phyloP scores from a whole-genome alignment of 768 basidiomycete genomes.

The Gymnopilus junonius region DNA sequence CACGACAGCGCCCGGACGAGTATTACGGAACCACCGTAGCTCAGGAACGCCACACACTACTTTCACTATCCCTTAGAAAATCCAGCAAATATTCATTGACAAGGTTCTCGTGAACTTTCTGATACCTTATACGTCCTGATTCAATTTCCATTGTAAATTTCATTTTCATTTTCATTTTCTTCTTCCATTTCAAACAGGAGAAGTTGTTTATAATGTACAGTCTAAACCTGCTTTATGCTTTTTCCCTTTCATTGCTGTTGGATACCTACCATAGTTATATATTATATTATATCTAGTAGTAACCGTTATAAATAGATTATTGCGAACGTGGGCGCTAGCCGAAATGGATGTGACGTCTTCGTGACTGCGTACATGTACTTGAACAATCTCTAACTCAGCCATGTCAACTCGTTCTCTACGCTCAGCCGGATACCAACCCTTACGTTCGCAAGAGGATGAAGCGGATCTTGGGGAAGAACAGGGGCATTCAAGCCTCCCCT shows the following conservation, averaged over 20 bases:
- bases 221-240: background rate
- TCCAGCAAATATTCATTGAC: background rate
- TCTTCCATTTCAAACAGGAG: no score
- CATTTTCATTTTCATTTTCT: no score
- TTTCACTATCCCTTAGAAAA: background rate
- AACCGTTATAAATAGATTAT: background rate
- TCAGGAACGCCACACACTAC: background rate
- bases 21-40: background rate
- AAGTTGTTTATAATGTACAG: no score
- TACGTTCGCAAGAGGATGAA: constrained; percentile 45
- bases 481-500: constrained; percentile 27
- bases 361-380: background rate
- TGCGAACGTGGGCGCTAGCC: background rate
- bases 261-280: no score
- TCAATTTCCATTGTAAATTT: no score
- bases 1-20: constrained; percentile 7
- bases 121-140: background rate
- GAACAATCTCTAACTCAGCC: background rate
- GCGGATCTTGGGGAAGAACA: constrained; percentile 39
- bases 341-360: background rate
- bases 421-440: constrained; percentile 50
- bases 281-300: background rate
- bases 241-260: no score
- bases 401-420: constrained; percentile 38
- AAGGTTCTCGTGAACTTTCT: no score